A percentile compares a stretch with the other conserved stretches of the same genome.
These are phyloP conservation scores for Breynia disticha DNA, from an alignment of 441 rosid species.

Conservation along the genomic window DNA sequence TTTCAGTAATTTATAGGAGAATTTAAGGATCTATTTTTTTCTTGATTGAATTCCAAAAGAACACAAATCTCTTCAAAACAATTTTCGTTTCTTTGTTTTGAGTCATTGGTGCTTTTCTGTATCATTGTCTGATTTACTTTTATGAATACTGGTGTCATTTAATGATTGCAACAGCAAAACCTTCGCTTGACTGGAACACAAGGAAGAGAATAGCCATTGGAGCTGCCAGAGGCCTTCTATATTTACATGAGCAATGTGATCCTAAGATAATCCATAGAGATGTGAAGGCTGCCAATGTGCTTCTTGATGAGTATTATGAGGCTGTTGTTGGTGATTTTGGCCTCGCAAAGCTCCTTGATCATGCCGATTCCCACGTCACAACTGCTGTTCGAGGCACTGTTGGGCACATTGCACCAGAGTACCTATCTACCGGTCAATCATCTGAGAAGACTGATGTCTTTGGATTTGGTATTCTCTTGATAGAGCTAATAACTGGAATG, in stretches of 20 bases:
- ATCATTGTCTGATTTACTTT: no score
- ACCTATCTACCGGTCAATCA: slow-evolving; percentile 85
- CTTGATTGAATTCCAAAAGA: no score
- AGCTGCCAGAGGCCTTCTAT: slow-evolving; percentile 71
- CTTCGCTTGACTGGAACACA: slow-evolving; percentile 70
- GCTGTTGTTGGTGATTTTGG: slow-evolving; percentile 92
- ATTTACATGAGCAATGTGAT: slow-evolving; percentile 87
- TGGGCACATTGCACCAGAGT: slow-evolving; percentile 90
- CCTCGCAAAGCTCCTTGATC: slow-evolving; percentile 82
- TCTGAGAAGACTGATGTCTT: slow-evolving; percentile 91
- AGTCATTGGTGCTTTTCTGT: no score
- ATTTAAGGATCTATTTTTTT: no score
- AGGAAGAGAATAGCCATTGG: slow-evolving; percentile 84
- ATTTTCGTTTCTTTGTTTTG: no score
- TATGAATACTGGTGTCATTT: not conserved
- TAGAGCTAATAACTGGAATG: slow-evolving; percentile 89
- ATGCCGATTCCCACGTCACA: slow-evolving; percentile 77
- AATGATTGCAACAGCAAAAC: slow-evolving; percentile 39
- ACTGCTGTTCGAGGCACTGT: slow-evolving; percentile 90
- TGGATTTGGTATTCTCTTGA: slow-evolving; percentile 79
- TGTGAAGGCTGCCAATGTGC: slow-evolving; percentile 83
- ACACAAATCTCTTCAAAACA: no score
- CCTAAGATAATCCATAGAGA: slow-evolving; percentile 89
- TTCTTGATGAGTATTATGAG: slow-evolving; percentile 68
- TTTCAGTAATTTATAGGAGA: no score